These are phyloP conservation scores for Leishmania arabica DNA, from an alignment of 208 protist species.

Conservation along the genomic window DNA sequence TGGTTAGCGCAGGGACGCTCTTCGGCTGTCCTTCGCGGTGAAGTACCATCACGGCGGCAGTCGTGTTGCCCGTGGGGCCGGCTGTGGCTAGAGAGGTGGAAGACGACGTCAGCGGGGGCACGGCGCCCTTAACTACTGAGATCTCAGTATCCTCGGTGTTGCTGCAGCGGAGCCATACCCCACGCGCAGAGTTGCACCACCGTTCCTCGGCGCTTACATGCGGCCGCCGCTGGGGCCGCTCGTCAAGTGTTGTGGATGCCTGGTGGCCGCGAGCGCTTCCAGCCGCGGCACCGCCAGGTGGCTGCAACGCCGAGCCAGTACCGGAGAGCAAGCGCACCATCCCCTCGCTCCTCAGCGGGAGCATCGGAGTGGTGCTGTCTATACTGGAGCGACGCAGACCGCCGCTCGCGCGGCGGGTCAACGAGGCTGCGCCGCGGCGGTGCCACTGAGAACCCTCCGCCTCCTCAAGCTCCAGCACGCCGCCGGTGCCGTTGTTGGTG, in stretches of 20 bases:
- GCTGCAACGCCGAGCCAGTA: background rate
- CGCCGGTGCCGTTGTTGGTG: background rate
- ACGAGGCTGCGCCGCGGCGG: background rate
- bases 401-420: slow-evolving; percentile 4
- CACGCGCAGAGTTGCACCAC: slow-evolving; percentile 21
- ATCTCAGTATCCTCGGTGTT: background rate
- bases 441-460: background rate
- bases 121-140: background rate
- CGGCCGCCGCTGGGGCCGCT: slow-evolving; percentile 5
- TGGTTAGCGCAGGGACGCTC: background rate
- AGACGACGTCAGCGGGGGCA: background rate
- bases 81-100: background rate
- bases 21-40: background rate
- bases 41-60: background rate
- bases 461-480: background rate
- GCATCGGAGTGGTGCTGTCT: background rate
- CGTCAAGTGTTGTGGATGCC: slow-evolving; percentile 1
- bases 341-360: slow-evolving; percentile 21
- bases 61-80: background rate
- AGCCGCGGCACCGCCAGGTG: background rate
- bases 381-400: slow-evolving; percentile 9
- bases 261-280: background rate
- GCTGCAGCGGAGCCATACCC: slow-evolving; percentile 4
- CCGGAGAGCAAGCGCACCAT: slow-evolving; percentile 7
- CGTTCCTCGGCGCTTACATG: slow-evolving; percentile 3